phyloP scores from a whole-genome alignment of 2,329 filamentous ascomycete genomes.

The Cladophialophora immunda region DNA sequence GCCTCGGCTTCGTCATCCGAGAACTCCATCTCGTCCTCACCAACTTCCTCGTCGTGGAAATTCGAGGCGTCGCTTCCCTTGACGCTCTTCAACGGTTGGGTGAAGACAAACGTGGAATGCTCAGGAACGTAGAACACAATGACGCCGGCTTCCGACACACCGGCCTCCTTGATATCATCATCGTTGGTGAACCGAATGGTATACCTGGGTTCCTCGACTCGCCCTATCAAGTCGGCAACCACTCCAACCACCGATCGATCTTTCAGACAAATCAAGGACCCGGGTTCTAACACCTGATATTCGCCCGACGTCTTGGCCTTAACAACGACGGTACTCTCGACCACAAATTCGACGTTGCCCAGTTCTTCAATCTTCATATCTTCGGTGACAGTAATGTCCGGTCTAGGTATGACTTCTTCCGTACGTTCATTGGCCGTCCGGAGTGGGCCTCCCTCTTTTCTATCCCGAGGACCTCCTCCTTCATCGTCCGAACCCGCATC shows the following conservation, averaged over 20 bases:
- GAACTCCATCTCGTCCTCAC: conserved; percentile 88
- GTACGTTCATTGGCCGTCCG: conserved; percentile 82
- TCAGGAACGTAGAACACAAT: conserved; percentile 80
- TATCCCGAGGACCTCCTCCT: conserved; percentile 60
- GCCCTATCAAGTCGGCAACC: conserved; percentile 84
- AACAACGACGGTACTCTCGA: conserved; percentile 81
- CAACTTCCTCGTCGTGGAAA: conserved; percentile 89
- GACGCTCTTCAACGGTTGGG: conserved; percentile 76
- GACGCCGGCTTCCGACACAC: conserved; percentile 64
- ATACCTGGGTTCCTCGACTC: conserved; percentile 86
- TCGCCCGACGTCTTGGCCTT: conserved; percentile 81
- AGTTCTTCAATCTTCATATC: conserved; percentile 81
- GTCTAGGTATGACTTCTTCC: conserved; percentile 73
- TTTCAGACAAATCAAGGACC: conserved; percentile 81
- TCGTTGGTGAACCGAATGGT: conserved; percentile 77
- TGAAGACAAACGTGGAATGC: conserved; percentile 86
- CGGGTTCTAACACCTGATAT: conserved; percentile 83
- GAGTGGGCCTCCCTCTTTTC: conserved; percentile 57
- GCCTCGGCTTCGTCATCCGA: conserved; percentile 96
- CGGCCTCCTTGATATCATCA: conserved; percentile 72
- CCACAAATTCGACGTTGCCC: conserved; percentile 77
- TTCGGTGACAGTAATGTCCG: conserved; percentile 77
- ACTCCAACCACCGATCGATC: conserved; percentile 80
- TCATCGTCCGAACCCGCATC: conserved; percentile 84
- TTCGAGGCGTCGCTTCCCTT: conserved; percentile 97